Conservation (phyloP, 1,284 basidiomycete genomes). For the Serendipita sp. region DNA sequence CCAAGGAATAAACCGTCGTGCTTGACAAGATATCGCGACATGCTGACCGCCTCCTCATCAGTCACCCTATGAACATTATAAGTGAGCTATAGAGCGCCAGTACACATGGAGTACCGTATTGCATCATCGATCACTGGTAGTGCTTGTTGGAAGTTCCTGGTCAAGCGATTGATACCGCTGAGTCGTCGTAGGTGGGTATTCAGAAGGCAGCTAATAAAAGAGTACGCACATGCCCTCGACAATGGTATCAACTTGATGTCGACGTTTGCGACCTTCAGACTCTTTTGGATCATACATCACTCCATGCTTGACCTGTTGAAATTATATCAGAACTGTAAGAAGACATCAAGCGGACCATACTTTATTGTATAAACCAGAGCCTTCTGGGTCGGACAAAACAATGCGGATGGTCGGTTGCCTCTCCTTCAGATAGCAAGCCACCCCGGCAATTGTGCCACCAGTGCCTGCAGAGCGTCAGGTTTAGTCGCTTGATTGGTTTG, state of each 20-base stretch:
- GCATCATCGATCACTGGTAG: conserved; percentile 75
- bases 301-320: conserved; percentile 61
- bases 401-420: conserved; percentile 52
- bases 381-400: conserved; percentile 82
- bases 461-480: conserved; percentile 40
- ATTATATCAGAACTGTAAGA: conserved; percentile 9
- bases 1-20: conserved; percentile 92
- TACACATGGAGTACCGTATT: conserved; percentile 44
- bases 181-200: conserved; percentile 14
- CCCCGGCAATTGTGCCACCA: conserved; percentile 87
- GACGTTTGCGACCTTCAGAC: conserved; percentile 84
- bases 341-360: conserved; percentile 22
- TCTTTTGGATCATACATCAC: conserved; percentile 91
- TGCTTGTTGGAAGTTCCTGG: conserved; percentile 74
- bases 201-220: background rate
- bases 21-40: conserved; percentile 79
- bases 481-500: background rate
- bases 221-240: conserved; percentile 67
- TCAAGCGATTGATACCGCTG: conserved; percentile 81
- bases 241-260: conserved; percentile 85
- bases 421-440: conserved; percentile 65
- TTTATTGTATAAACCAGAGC: conserved; percentile 92
- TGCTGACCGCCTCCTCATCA: conserved; percentile 80
- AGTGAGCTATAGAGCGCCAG: background rate
- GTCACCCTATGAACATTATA: conserved; percentile 43